Evolutionary conservation across 2,329 filamentous ascomycete genomes (phyloP).

Genomic region (Emmonsiellopsis sp.): DNA sequence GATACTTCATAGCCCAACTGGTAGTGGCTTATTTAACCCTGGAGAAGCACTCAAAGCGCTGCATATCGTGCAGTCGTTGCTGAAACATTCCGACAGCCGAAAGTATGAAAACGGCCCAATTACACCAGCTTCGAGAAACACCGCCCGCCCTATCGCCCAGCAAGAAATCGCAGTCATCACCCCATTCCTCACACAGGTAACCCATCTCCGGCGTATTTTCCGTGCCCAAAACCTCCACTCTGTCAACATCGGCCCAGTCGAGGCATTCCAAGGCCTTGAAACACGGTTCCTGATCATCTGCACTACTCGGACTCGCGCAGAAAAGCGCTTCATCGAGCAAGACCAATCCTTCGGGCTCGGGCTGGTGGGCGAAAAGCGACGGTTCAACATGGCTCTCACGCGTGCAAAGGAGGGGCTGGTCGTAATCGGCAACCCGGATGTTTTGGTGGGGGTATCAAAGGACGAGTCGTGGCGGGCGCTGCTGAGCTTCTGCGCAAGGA

Average conservation of each 20-base stretch:
- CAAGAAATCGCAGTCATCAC: slow-evolving; percentile 36
- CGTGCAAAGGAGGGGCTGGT: slow-evolving; percentile 35
- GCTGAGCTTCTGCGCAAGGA: slow-evolving; percentile 30
- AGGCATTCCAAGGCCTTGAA: slow-evolving; percentile 40
- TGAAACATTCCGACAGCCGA: slow-evolving; percentile 19
- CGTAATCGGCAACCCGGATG: slow-evolving; percentile 32
- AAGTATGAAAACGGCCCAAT: slow-evolving; percentile 22
- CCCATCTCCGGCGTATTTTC: slow-evolving; percentile 28
- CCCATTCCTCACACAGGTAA: slow-evolving; percentile 39
- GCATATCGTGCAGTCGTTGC: slow-evolving; percentile 12
- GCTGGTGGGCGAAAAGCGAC: slow-evolving; percentile 28
- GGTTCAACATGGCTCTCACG: slow-evolving; percentile 39
- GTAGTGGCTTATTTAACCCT: slow-evolving; percentile 14
- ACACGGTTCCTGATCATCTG: slow-evolving; percentile 37
- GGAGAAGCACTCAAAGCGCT: slow-evolving; percentile 14
- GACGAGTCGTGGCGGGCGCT: slow-evolving; percentile 32
- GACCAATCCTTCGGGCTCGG: slow-evolving; percentile 21
- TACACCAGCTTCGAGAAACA: slow-evolving; percentile 10
- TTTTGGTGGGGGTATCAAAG: slow-evolving; percentile 20
- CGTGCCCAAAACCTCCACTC: slow-evolving; percentile 24
- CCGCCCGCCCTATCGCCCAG: slow-evolving; percentile 17
- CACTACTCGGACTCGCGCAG: slow-evolving; percentile 28
- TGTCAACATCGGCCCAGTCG: slow-evolving; percentile 38
- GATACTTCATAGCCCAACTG: slow-evolving; percentile 17
- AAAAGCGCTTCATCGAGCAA: slow-evolving; percentile 12